Evolutionary conservation across 2,329 filamentous ascomycete species (phyloP).

Genomic region (Sarocladium brachiariae): DNA sequence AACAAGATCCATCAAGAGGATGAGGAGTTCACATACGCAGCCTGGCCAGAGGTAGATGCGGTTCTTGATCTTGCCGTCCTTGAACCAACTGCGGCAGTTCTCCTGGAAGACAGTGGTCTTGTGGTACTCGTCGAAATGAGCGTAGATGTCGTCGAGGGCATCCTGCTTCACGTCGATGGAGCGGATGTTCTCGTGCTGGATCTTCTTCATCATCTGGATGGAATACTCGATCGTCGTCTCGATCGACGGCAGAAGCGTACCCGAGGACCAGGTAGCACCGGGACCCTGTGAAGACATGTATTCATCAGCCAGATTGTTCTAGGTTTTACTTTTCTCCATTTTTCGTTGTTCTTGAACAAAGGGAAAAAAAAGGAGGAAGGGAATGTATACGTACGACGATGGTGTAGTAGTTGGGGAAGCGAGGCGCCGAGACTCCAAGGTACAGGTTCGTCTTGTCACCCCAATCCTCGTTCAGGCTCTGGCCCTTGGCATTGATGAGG

Average conservation of each 20-base stretch:
- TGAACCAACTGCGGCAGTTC: conserved; percentile 28
- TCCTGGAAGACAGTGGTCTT: conserved; percentile 27
- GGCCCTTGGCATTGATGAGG: conserved; percentile 24
- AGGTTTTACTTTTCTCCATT: too few relatives aligned
- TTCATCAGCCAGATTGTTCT: too few relatives aligned
- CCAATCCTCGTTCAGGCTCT: conserved; percentile 38
- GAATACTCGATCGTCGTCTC: conserved; percentile 34
- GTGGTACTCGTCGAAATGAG: conserved; percentile 26
- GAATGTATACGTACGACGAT: conserved; percentile 18
- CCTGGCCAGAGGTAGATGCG: conserved; percentile 26
- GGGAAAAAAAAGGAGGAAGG: background rate
- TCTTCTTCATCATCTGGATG: conserved; percentile 32
- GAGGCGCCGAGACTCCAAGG: conserved; percentile 35
- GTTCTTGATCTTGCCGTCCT: conserved; percentile 26
- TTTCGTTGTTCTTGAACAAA: too few relatives aligned
- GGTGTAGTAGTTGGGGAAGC: conserved; percentile 39
- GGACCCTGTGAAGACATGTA: conserved; percentile 25
- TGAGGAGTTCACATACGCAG: too few relatives aligned
- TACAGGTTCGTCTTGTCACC: conserved; percentile 32
- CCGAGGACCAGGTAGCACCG: conserved; percentile 36
- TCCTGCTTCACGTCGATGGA: conserved; percentile 28
- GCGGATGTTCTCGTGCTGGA: conserved; percentile 27
- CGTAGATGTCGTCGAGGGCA: conserved; percentile 26
- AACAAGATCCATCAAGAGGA: too few relatives aligned
- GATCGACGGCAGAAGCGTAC: conserved; percentile 35